phyloP scores from a whole-genome alignment of 2,329 filamentous ascomycete species.

The Lasiodiplodia hormozganensis region DNA sequence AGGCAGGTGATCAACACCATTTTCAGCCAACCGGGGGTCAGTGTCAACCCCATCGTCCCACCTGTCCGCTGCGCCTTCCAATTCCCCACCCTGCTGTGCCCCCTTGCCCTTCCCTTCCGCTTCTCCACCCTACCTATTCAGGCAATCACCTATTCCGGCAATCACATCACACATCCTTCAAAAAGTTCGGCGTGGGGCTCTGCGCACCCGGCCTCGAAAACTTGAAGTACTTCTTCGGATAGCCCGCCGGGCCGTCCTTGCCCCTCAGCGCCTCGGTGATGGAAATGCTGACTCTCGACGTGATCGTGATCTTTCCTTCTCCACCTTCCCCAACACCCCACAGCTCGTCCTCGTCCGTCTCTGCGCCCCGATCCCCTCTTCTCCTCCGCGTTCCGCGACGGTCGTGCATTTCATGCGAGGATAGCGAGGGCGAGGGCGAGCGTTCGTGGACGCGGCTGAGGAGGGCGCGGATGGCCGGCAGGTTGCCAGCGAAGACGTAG shows the following conservation, averaged over 20 bases:
- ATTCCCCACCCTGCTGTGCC: not conserved
- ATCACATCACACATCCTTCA: not conserved
- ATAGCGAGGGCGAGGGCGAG: not conserved
- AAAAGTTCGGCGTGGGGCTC: slow-evolving; percentile 11
- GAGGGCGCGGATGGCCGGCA: slow-evolving; percentile 5
- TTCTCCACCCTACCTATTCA: not conserved
- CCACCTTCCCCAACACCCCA: not conserved
- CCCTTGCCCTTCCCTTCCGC: not conserved
- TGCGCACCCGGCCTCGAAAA: slow-evolving; percentile 8
- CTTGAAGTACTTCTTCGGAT: slow-evolving; percentile 22
- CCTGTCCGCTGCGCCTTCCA: not conserved
- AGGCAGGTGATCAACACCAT: slow-evolving; percentile 1
- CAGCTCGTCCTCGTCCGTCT: slow-evolving; percentile 13
- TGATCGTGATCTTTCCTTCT: slow-evolving; percentile 10
- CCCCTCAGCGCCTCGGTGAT: slow-evolving; percentile 20
- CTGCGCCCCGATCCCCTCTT: not conserved
- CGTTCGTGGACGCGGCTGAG: not conserved
- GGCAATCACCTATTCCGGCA: not conserved
- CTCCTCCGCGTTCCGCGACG: not conserved
- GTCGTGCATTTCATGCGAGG: not conserved
- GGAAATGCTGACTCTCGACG: slow-evolving; percentile 17
- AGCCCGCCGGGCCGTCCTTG: not conserved
- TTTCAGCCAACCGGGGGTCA: not conserved
- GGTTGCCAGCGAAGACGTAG: not conserved
- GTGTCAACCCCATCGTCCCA: not conserved